Evolutionary conservation across 108 stramenopile genomes (phyloP).

Genomic region (Skeletonema potamos): DNA sequence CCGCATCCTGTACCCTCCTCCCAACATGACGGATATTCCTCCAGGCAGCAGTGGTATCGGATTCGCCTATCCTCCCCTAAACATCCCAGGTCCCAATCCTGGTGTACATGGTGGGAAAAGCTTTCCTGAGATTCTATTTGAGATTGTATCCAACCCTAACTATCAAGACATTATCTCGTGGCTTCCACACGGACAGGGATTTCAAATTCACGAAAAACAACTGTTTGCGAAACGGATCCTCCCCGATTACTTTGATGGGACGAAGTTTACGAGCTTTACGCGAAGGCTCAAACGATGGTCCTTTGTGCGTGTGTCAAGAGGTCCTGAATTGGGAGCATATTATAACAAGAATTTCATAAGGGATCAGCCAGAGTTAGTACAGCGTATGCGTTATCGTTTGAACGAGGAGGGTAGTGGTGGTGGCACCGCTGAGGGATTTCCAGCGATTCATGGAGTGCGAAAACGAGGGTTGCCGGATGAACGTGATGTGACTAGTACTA

Average conservation of each 20-base stretch:
- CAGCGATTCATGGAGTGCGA: not conserved
- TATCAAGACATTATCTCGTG: slow-evolving; percentile 55
- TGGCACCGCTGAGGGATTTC: not conserved
- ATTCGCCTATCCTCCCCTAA: not conserved
- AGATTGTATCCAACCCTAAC: slow-evolving; percentile 35
- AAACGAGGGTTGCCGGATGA: not conserved
- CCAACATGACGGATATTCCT: not conserved
- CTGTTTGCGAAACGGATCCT: slow-evolving; percentile 71
- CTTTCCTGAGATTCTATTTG: slow-evolving; percentile 24
- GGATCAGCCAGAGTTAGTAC: slow-evolving; percentile 48
- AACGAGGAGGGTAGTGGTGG: not conserved
- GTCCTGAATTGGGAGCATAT: slow-evolving; percentile 73
- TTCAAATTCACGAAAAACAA: slow-evolving; percentile 54
- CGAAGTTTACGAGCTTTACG: slow-evolving; percentile 65
- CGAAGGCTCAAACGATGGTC: slow-evolving; percentile 74
- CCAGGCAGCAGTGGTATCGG: not conserved
- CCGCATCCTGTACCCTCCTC: not conserved
- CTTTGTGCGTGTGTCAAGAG: slow-evolving; percentile 67
- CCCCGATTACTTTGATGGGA: slow-evolving; percentile 74
- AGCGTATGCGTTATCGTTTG: slow-evolving; percentile 55
- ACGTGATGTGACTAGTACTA: not conserved
- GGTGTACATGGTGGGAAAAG: not conserved
- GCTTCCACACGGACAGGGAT: slow-evolving; percentile 69
- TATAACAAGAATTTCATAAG: slow-evolving; percentile 75
- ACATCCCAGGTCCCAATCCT: not conserved